A percentile compares a stretch with the other conserved stretches of the same genome.
Conservation (phyloP, 2,329 filamentous ascomycete genomes). For the Neurospora sp. region DNA sequence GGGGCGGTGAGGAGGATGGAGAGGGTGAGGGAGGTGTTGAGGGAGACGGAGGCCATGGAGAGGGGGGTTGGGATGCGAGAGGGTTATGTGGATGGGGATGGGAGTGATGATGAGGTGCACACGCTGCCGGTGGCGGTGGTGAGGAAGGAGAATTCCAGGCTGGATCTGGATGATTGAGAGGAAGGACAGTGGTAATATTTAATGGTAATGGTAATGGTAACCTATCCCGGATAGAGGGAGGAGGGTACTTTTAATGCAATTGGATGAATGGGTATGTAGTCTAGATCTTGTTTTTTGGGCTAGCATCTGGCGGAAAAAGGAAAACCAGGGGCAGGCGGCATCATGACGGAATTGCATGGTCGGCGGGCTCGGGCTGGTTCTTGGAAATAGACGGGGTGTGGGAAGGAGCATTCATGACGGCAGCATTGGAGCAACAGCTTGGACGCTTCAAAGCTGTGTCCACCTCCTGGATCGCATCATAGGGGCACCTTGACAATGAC, state of each 20-base stretch:
- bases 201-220: background rate
- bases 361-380: background rate
- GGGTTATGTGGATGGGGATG: background rate
- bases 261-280: background rate
- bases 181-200: background rate
- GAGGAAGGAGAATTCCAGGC: background rate
- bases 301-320: background rate
- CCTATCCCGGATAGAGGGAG: background rate
- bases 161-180: background rate
- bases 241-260: background rate
- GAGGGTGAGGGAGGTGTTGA: conserved; percentile 47
- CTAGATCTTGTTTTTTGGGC: background rate
- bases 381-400: background rate
- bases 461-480: background rate
- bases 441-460: background rate
- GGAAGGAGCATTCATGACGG: background rate
- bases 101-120: background rate
- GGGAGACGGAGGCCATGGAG: background rate
- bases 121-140: background rate
- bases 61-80: background rate
- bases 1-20: conserved; percentile 61
- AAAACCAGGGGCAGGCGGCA: background rate
- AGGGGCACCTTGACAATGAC: background rate
- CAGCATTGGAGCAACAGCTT: background rate
- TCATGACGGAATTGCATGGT: background rate